Evolutionary conservation across 73 alveolate species (phyloP).

Genomic region (Paraurostyla sp.): DNA sequence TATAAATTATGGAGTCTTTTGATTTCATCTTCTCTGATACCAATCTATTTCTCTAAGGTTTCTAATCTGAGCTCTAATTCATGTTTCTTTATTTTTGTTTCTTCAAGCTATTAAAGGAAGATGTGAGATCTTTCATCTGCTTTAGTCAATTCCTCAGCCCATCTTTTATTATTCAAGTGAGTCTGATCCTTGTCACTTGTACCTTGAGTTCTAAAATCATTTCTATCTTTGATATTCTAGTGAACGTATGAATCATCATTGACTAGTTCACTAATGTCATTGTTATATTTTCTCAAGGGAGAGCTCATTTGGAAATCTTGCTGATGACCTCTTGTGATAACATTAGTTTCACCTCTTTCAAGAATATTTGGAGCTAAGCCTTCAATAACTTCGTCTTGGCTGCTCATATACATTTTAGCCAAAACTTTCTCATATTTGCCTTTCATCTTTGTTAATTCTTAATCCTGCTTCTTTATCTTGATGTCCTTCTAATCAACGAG

Average conservation of each 20-base stretch:
- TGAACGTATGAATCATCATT: background rate
- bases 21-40: constrained; percentile 64
- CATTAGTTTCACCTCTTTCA: constrained; percentile 28
- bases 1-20: constrained; percentile 58
- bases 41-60: constrained; percentile 1
- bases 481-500: constrained; percentile 51
- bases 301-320: constrained; percentile 46
- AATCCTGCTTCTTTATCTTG: constrained; percentile 49
- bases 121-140: constrained; percentile 73
- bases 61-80: constrained; percentile 51
- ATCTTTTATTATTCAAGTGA: background rate
- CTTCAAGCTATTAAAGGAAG: background rate
- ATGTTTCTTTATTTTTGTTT: constrained; percentile 19
- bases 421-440: constrained; percentile 43
- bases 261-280: constrained; percentile 6
- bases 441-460: constrained; percentile 18
- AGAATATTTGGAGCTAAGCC: constrained; percentile 47
- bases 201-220: too few relatives aligned
- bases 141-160: constrained; percentile 65
- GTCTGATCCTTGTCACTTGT: background rate
- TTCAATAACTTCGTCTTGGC: constrained; percentile 33
- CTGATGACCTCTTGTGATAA: background rate
- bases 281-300: constrained; percentile 3
- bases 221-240: too few relatives aligned
- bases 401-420: constrained; percentile 20